These are phyloP conservation scores for grape (Vitis vinifera) DNA, from an alignment of 164 flowering plant genomes.

Conservation along the genomic window ASM3070453v1 NC_081809.1:24300501-24301000, in stretches of 20 bases:
- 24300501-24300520: too few species aligned
- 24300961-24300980: neutral
- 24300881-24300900: conserved; percentile 52
- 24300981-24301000: conserved; percentile 19
- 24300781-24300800: conserved; percentile 4
- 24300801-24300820: conserved; percentile 50
- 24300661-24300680: neutral
- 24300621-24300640: neutral
- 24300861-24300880: conserved; percentile 55
- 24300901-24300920: conserved; percentile 32
- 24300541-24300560: too few species aligned
- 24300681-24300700: neutral
- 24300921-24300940: neutral
- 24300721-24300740: neutral
- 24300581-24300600: too few species aligned
- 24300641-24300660: neutral
- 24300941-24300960: neutral
- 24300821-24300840: conserved; percentile 58
- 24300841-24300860: conserved; percentile 64
- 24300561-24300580: too few species aligned
- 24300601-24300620: neutral
- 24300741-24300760: neutral
- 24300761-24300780: neutral
- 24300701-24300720: neutral
- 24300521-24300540: too few species aligned